Evolutionary conservation across 2,329 filamentous ascomycete genomes (phyloP), one percentile per base, ranked within the genome.

Genomic region (Rhynchosporium secalis): DNA sequence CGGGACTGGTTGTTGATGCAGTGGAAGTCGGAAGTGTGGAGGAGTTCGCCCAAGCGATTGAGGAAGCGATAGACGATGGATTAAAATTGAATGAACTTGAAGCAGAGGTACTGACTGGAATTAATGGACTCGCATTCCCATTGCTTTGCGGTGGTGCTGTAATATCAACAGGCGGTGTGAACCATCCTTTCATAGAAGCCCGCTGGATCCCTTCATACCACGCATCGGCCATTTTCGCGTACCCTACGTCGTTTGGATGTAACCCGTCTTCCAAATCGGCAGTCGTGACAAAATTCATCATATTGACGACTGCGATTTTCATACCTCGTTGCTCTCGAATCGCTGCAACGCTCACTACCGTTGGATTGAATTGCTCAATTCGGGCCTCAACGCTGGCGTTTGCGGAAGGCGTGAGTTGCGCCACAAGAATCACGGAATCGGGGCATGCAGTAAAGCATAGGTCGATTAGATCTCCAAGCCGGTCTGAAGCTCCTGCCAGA

Each of bases 371-470:
- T 1, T 31, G 13, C n/a, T 61, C 26, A 8, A 64, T 48, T 4
- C 49, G 48, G 5, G 58, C 52, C 20, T 62, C 56, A 3, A 46
- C 43, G 10, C 26, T 28, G 6, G 15, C 40, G 12, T 58, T 57
- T 5, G 36, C 36, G 8, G 49, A 15, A 12, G 69, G 65, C 10
- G 75, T 73, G 36, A 78, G 72, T 59, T 74, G 69, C 4, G 76
- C 76, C 15, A 78, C 73, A 4, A 78, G 59, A 5, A 78, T 66
- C 2, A 72, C 70, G 2, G 74, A 70, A 60, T 75, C 73, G 0
- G 75, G 74, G 61, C 70, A 73, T 6, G 59, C 60, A 2, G 63
- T 55, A 8, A 75, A 45, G 13, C 77, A 65, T 29, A 71, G 61
- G 61, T 76, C 74, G 13, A 77, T 68, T 28, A 77, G 58, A 12